Base-by-base conservation (phyloP, 805 yeast species). In the Candida chilensis region DNA sequence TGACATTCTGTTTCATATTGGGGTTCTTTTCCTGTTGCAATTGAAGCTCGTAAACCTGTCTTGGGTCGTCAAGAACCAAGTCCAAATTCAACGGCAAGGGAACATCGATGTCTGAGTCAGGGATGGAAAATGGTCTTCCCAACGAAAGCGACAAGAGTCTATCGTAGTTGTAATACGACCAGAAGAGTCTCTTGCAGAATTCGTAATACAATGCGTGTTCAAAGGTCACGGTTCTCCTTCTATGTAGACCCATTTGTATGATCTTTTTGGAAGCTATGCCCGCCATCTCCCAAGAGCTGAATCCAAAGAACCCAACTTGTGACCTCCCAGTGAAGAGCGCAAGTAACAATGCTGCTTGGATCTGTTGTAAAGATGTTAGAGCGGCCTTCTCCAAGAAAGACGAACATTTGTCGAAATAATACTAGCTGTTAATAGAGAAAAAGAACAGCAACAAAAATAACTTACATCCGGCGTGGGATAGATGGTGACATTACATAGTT, bases 131-230 rank as follows among this genome's bases (percentile, higher is more conserved):
- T 4, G 52, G 54, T 16, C 49, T 35, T 5, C 49, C 48, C 13
- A 42, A 31, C 12, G 50, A 41, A 11, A 41, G 35, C 3, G 52
- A 47, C n/a, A 50, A 36, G 9, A 42, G 32, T 18, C 52, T 32
- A 32, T 50, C 57, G 37, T 44, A 37, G 21, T 44, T 43, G 22
- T 39, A 50, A 13, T 46, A 42, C 3, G 47, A 41, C 54, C 54
- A 51, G 29, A 51, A 50, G 17, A 51, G 30, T 21, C 42, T 36
- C 27, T 42, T 42, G 11, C 34, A 36, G 20, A 42, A 41, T 28
- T 42, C 47, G 24, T 42, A 39, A 9, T 34, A 35, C 12, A 36
- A 20, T 5, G 42, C 39, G 15, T 24, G 31, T 17, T 39, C 42
- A 12, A 35, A 33, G 1, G 37, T 31, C 4, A 40, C 27, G 9